Evolutionary conservation across 2,329 filamentous ascomycete species (phyloP).

Genomic region (Cadophora sp.): DNA sequence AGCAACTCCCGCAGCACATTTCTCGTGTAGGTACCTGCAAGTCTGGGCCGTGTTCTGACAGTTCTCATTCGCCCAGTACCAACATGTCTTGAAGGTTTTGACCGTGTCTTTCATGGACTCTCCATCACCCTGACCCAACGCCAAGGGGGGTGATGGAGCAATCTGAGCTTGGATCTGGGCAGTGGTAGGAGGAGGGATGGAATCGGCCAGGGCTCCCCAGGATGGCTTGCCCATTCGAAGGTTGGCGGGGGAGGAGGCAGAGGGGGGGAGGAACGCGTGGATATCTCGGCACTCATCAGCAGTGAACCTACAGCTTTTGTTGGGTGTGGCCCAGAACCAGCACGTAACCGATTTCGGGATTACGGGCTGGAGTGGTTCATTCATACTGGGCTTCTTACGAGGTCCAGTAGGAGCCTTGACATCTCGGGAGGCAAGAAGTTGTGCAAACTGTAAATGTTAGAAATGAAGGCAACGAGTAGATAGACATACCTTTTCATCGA

Average conservation of each 20-base stretch:
- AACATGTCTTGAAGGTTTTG: conserved; percentile 28
- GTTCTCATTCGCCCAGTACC: conserved; percentile 32
- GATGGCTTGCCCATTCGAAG: conserved; percentile 37
- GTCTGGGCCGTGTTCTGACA: conserved; percentile 21
- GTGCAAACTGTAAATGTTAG: conserved; percentile 15
- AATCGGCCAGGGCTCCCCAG: conserved; percentile 36
- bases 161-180: conserved; percentile 5
- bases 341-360: conserved; percentile 36
- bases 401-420: background rate
- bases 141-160: background rate
- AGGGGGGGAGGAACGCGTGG: conserved; percentile 26
- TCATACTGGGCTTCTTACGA: conserved; percentile 17
- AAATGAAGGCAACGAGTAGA: background rate
- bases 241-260: conserved; percentile 24
- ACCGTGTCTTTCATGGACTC: background rate
- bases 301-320: conserved; percentile 37
- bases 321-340: conserved; percentile 31
- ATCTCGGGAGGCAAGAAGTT: conserved; percentile 27
- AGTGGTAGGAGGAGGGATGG: conserved; percentile 15
- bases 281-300: conserved; percentile 40
- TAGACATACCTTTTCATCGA: conserved; percentile 34
- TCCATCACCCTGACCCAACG: background rate
- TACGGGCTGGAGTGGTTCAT: conserved; percentile 27
- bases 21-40: conserved; percentile 36
- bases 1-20: conserved; percentile 23